These are phyloP conservation scores for Aspergillus sclerotialis DNA, from an alignment of 2,329 filamentous ascomycete species.

Conservation along the genomic window DNA sequence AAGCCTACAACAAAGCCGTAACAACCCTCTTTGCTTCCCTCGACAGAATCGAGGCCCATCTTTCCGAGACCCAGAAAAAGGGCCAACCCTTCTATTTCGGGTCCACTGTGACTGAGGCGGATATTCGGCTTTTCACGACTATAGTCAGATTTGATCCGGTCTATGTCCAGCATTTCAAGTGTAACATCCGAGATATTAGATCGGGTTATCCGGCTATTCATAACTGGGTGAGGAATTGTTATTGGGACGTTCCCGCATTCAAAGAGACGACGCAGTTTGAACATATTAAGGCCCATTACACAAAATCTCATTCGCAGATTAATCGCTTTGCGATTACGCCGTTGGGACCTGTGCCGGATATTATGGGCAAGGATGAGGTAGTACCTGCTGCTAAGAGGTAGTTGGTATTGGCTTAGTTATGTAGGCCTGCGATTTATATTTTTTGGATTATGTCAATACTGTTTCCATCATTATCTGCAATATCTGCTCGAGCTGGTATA, in stretches of 20 bases:
- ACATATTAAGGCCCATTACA: conserved; percentile 83
- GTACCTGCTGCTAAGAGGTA: conserved; percentile 41
- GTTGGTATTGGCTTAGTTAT: not conserved
- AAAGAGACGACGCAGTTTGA: conserved; percentile 79
- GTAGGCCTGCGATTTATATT: no score
- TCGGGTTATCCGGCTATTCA: conserved; percentile 76
- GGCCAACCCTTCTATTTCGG: conserved; percentile 66
- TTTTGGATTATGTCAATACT: no score
- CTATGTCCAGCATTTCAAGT: conserved; percentile 78
- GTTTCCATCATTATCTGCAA: no score
- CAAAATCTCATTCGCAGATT: conserved; percentile 59
- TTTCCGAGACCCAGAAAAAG: conserved; percentile 40
- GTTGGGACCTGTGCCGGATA: conserved; percentile 74
- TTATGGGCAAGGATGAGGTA: conserved; percentile 71
- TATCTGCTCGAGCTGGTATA: no score
- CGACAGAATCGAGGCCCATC: conserved; percentile 67
- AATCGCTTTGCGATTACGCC: conserved; percentile 69
- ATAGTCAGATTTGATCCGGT: conserved; percentile 67
- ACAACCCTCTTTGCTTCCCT: conserved; percentile 66
- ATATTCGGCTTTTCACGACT: conserved; percentile 69
- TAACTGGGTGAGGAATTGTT: conserved; percentile 72
- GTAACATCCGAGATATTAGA: conserved; percentile 78
- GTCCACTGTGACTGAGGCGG: conserved; percentile 67
- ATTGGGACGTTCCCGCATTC: conserved; percentile 78
- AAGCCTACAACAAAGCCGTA: conserved; percentile 73